Evolutionary conservation across 2,329 filamentous ascomycete genomes (phyloP).

Genomic region (Epicoccum nigrum): DNA sequence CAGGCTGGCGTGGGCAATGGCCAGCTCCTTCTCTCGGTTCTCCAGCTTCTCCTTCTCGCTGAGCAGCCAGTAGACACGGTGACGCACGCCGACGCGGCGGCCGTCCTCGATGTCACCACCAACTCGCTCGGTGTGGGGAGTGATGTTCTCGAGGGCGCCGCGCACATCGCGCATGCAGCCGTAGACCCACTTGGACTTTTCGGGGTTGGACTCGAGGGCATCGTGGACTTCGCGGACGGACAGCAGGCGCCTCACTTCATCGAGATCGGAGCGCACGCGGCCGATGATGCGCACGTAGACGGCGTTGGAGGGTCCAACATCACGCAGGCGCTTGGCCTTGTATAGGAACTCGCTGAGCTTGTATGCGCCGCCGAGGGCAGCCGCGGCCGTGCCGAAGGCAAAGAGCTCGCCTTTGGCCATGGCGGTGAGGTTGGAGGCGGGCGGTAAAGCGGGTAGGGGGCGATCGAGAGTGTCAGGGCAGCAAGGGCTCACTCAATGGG

Average conservation of each 20-base stretch:
- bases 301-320: constrained; percentile 46
- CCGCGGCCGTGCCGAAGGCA: constrained; percentile 40
- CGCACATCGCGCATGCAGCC: constrained; percentile 45
- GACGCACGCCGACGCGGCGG: constrained; percentile 44
- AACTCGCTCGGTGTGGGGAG: constrained; percentile 46
- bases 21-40: constrained; percentile 46
- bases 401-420: constrained; percentile 44
- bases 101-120: constrained; percentile 42
- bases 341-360: constrained; percentile 47
- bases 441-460: constrained; percentile 3
- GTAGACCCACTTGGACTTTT: constrained; percentile 49
- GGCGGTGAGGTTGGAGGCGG: constrained; percentile 17
- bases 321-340: constrained; percentile 44
- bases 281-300: constrained; percentile 49
- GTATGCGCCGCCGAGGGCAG: constrained; percentile 46
- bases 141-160: constrained; percentile 47
- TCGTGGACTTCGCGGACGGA: constrained; percentile 47
- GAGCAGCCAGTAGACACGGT: constrained; percentile 47
- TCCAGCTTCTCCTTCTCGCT: constrained; percentile 50
- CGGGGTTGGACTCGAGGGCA: constrained; percentile 44
- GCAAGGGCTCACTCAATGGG: constrained; percentile 35
- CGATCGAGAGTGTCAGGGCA: neutral
- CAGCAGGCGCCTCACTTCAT: constrained; percentile 47
- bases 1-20: constrained; percentile 42
- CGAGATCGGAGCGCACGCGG: constrained; percentile 46